Base-by-base conservation (phyloP, 768 basidiomycete genomes). In the Mycena vitilis region DNA sequence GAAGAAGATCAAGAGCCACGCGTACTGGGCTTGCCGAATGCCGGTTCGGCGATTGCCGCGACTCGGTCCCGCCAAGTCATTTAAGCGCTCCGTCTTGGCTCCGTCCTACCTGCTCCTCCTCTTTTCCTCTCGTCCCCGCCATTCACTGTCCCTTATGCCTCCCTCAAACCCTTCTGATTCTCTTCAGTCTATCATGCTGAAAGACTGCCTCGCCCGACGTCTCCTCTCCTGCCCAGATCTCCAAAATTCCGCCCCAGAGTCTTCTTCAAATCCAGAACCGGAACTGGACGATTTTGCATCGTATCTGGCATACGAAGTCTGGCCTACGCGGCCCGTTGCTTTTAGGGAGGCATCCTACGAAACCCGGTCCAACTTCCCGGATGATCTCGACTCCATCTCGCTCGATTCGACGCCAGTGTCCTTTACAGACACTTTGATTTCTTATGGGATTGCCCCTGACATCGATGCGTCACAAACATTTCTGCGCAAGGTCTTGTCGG, bases 271-370 rank as follows among this genome's bases (percentile, higher is more conserved):
- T 11, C 5, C 23, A 44, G 73, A 73, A 38, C 75, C 78, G 34
- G 79, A 81, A 8, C 78, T 89, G 1, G 85, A 86, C 75, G 88
- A 90, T 2, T 89, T 88, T 71, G 76, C 83, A 0, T 79, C 80
- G 0, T 90, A 87, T 69, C 83, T 89, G 11, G 85, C 86, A 4
- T 66, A 77, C 4, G 87, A 89, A 75, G 74, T 82, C 5, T 89
- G 87, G 87, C 66, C 79, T 16, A 73, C 76, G 12, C 76, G 88
- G 5, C 84, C 87, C 4, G 13, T 25, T 5, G 20, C 71, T 5
- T 69, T 86, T 9, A 81, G 78, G 45, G 65, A 65, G 0, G 82
- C 83, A 0, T 80, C 85, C 12, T 81, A 84, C 75, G 83, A 83
- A 54, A 78, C 75, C 2, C 76, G 78, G 15, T 66, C 69, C 9